Conservation (phyloP, 2,329 filamentous ascomycete species). For the Curvularia lunata region DNA sequence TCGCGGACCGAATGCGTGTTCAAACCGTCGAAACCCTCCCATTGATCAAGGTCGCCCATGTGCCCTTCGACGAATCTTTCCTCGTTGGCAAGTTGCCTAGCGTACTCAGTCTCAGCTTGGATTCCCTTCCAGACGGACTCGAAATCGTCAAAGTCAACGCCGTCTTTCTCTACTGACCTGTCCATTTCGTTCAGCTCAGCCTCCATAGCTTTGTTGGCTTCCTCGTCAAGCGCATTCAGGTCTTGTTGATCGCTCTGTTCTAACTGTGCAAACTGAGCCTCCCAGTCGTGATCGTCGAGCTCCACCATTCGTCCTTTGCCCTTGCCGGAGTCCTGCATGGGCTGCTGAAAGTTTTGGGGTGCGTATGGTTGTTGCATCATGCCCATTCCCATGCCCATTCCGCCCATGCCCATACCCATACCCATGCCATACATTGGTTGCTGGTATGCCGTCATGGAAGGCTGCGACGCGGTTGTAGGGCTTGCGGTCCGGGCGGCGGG, state of each 20-base stretch:
- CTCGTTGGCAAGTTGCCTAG: conserved; percentile 71
- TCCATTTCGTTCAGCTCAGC: conserved; percentile 89
- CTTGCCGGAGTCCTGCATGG: conserved; percentile 66
- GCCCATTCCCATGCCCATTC: conserved; percentile 56
- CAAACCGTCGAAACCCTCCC: conserved; percentile 75
- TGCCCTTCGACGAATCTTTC: conserved; percentile 67
- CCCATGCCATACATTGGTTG: conserved; percentile 58
- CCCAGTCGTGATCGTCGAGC: conserved; percentile 92
- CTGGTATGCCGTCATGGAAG: conserved; percentile 61
- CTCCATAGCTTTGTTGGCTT: conserved; percentile 79
- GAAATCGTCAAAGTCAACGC: conserved; percentile 86
- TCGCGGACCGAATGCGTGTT: conserved; percentile 73
- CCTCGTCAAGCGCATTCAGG: conserved; percentile 60
- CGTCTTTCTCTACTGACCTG: conserved; percentile 77
- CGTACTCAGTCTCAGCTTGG: conserved; percentile 74
- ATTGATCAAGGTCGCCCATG: conserved; percentile 79
- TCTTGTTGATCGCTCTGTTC: conserved; percentile 67
- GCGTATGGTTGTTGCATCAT: conserved; percentile 52
- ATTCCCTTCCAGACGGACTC: conserved; percentile 88
- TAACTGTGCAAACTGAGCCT: conserved; percentile 92
- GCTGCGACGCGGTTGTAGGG: conserved; percentile 55
- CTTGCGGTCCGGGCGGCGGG: conserved; percentile 65
- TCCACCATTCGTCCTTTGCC: conserved; percentile 85
- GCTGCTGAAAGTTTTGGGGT: conserved; percentile 55
- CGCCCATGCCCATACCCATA: conserved; percentile 53